Evolutionary conservation across 768 basidiomycete species (phyloP), one percentile per base, ranked within the genome.

Genomic region (Leucocoprinus leucothites): DNA sequence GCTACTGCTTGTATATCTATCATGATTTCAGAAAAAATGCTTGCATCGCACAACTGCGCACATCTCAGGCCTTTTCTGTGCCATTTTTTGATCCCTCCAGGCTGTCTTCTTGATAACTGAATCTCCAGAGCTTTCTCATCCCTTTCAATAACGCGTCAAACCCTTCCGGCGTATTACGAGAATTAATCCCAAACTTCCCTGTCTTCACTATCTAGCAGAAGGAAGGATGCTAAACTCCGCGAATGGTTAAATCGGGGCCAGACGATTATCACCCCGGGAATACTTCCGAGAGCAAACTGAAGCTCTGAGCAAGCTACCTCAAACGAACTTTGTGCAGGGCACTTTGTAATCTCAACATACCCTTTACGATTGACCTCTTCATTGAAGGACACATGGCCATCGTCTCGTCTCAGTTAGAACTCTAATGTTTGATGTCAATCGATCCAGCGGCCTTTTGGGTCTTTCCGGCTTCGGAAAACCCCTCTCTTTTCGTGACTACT

Each of bases 241-340:
- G 1, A 28, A 24, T 13, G 38, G 16, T n/a, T 38, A n/a, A n/a
- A 38, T 38, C 38, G 14, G 38, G n/a, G 11, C 34, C 25, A 31
- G 38, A 24, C 51, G n/a, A 35, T 42, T 11, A 13, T 25, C 21
- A 7, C 19, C 34, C 25, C 21, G 16, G 46, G 8, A 26, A 26
- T 41, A 28, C 46, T 24, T 47, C 53, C 53, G 53, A 53, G 53
- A 42, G 34, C 51, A 31, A 53, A 35, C 53, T 26, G 36, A 28
- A 7, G 44, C 24, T 25, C 19, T 11, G 24, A 16, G 24, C 53
- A 16, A 8, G 24, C 53, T n/a, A 19, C 51, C 18, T 18, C 31
- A 19, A 25, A 25, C 46, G 45, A 26, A 34, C 51, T 52, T 26
- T 21, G 24, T 19, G 31, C 24, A 21, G 9, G 36, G n/a, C 21